Evolutionary conservation across 768 basidiomycete genomes (phyloP).

Genomic region (Gloeostereum incarnatum): DNA sequence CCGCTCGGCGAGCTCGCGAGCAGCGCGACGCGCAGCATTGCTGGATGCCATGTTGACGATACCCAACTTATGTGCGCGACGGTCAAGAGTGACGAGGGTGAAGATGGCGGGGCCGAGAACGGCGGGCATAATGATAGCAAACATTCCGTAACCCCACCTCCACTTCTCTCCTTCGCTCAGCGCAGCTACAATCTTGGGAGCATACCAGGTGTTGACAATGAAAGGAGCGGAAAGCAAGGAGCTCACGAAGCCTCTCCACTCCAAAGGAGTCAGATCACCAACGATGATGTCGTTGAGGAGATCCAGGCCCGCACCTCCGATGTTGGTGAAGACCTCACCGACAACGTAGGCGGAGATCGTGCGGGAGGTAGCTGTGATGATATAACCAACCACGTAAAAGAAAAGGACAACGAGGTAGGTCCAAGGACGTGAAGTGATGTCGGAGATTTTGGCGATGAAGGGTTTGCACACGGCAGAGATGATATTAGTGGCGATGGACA

Average conservation of each 20-base stretch:
- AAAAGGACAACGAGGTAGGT: slow-evolving; percentile 26
- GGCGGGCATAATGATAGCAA: slow-evolving; percentile 11
- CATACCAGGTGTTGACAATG: slow-evolving; percentile 8
- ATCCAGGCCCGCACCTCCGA: slow-evolving; percentile 8
- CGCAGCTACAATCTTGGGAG: slow-evolving; percentile 6
- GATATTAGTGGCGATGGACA: slow-evolving; percentile 15
- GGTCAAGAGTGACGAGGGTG: slow-evolving; percentile 8
- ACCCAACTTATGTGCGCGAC: slow-evolving; percentile 8
- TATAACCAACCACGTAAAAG: slow-evolving; percentile 30
- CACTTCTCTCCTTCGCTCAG: slow-evolving; percentile 6
- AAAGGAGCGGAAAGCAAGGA: slow-evolving; percentile 8
- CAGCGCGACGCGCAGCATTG: slow-evolving; percentile 2
- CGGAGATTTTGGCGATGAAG: slow-evolving; percentile 43
- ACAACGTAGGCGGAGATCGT: slow-evolving; percentile 9
- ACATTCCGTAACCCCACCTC: slow-evolving; percentile 12
- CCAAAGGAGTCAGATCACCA: slow-evolving; percentile 10
- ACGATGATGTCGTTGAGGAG: slow-evolving; percentile 7
- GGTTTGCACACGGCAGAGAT: slow-evolving; percentile 29
- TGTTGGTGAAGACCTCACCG: slow-evolving; percentile 7
- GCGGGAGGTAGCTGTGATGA: slow-evolving; percentile 7
- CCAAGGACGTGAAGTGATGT: slow-evolving; percentile 38
- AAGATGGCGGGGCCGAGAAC: slow-evolving; percentile 9
- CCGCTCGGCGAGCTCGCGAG: slow-evolving; percentile 3
- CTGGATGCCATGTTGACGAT: not conserved
- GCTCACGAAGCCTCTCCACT: slow-evolving; percentile 9